Base-by-base conservation (phyloP, 306 rosid species). In the Inga oerstediana region DNA sequence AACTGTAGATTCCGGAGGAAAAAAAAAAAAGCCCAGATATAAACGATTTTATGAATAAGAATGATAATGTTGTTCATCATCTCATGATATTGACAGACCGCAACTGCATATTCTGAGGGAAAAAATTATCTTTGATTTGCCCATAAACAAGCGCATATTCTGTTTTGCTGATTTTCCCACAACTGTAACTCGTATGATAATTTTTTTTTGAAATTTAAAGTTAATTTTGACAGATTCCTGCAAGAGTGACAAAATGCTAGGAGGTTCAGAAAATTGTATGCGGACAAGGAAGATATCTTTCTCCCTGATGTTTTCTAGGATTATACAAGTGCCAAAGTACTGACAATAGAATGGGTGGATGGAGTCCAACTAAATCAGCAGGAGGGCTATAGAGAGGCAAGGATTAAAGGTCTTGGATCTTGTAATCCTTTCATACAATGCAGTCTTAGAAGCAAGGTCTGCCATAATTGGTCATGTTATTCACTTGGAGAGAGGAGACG, bases 301-400 rank as follows among this genome's bases (percentile, higher is more conserved):
- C 97, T 94, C 80, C 98, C 98, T 19, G 95, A 94, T 65, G 88
- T 94, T 83, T 94, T 92, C 84, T 94, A 97, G 98, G 96, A 94
- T 80, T 92, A 91, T 75, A 94, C 98, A 14, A 91, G 98, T 70
- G 34, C 88, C 72, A 92, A 92, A 88, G 98, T 94, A 64, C 83
- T 94, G 78, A 93, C 97, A 3, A 94, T 92, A 97, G 97, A 94
- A 44, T 94, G 98, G 98, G 94, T 92, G 58, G 88, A 86, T 3
- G 98, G 98, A 72, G 98, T 92, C 84, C 92, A 92, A 87, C 85
- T 94, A 80, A 94, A 83, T 70, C 96, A 94, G 81, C 98, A 92
- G 89, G 94, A 80, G 69, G 69, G 98, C 94, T 27, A 91, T 92
- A 70, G 98, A 94, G 90, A 85, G 82, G 75, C 98, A 94, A 88